phyloP scores from a whole-genome alignment of 2,329 filamentous ascomycete genomes.

The Alternaria gaisen region DNA sequence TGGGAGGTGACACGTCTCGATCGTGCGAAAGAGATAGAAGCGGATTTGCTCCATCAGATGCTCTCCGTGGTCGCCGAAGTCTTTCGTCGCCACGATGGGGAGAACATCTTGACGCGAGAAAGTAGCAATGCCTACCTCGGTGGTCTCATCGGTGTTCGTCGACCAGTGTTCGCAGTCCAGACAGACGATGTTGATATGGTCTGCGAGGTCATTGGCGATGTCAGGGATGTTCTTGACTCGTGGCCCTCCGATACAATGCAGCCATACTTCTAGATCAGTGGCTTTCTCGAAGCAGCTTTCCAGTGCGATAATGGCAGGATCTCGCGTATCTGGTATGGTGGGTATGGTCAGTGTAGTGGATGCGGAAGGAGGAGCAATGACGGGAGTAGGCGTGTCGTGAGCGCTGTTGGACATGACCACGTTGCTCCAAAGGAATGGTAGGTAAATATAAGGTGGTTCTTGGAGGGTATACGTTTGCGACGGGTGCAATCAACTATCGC shows the following conservation, averaged over 20 bases:
- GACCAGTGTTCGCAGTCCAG: constrained; percentile 38
- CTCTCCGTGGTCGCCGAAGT: constrained; percentile 25
- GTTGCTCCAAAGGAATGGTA: not conserved
- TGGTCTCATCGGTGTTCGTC: constrained; percentile 29
- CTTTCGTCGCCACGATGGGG: not conserved
- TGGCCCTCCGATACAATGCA: constrained; percentile 14
- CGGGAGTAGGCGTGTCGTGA: not conserved
- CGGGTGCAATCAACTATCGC: not conserved
- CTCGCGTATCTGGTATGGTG: not conserved
- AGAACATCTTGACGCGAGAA: constrained; percentile 17
- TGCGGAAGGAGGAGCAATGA: not conserved
- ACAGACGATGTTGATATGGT: constrained; percentile 27
- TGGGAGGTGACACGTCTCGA: constrained; percentile 30
- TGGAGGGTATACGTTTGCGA: not conserved
- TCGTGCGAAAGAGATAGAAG: constrained; percentile 34
- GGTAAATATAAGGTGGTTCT: not conserved
- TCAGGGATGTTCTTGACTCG: not conserved
- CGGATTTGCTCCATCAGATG: constrained; percentile 28
- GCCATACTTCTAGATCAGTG: constrained; percentile 13
- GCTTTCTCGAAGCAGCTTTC: constrained; percentile 1
- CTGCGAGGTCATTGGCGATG: constrained; percentile 15
- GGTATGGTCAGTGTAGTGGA: not conserved
- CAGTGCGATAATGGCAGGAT: not conserved
- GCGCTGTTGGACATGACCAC: not conserved
- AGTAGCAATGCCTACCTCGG: constrained; percentile 32